Base-by-base conservation (phyloP, 2,329 filamentous ascomycete genomes). In the Diaporthe sp. region DNA sequence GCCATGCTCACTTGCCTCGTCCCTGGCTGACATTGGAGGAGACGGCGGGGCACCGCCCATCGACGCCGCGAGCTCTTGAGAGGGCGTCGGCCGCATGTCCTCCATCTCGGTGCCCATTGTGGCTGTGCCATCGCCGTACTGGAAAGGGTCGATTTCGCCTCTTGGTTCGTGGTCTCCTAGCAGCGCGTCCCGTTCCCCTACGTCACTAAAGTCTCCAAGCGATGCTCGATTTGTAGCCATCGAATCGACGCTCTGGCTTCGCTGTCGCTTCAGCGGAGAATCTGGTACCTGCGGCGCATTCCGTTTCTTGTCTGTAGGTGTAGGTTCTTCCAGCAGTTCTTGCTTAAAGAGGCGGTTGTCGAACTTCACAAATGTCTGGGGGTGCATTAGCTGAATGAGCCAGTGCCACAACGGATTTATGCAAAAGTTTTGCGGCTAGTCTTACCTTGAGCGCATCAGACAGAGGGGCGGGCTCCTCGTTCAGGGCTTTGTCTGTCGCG, bases 331-430 rank as follows among this genome's bases (percentile, higher is more conserved):
- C 4, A 76, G 42, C 22, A 81, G 61, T 68, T 84, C 82, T 72
- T 81, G 80, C 75, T 80, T 81, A 27, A 83, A 83, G 47, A 78
- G 75, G 1, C 80, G 78, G 71, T 84, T 83, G 75, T 84, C 82
- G 70, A 81, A 79, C 51, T 79, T 80, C 22, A 83, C 76, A 71
- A 84, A 84, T 5, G 78, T 80, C 72, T 79, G 76, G 27, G 27
- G 58, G 8, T 8, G 22, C 5, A 30, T 72, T 17, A 74, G 53
- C 55, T 68, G 2, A 32, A 12, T 1, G 27, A 61, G 4, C 9
- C 17, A 30, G 25, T 25, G 22, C 10, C 12, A 22, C n/a, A 25
- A 51, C 3, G 44, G 9, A 50, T 50, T 13, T 9, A 50, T 32
- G 35, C 0, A 53, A 61, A 17, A 30, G 3, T 4, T 13, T 19